Conservation (phyloP, 495 filamentous ascomycete species). For the Penicillium longicatenatum region DNA sequence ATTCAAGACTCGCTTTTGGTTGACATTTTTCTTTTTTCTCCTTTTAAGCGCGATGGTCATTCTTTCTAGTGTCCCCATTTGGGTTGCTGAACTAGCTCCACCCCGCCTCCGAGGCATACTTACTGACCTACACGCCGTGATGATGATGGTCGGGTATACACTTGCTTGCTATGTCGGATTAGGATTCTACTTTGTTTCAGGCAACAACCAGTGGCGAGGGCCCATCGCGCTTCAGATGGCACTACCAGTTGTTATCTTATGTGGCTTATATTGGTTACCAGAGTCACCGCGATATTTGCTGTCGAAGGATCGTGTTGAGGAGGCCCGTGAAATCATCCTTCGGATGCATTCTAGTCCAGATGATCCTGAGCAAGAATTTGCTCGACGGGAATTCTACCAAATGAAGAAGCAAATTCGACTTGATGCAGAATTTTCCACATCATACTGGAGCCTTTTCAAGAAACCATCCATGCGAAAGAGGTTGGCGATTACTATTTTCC, state of each 20-base stretch:
- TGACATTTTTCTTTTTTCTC: background rate
- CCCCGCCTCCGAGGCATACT: slow-evolving; percentile 4
- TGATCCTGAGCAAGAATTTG: slow-evolving; percentile 7
- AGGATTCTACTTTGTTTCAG: background rate
- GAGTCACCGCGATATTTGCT: slow-evolving; percentile 11
- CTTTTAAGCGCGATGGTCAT: background rate
- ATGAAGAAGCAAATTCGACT: slow-evolving; percentile 8
- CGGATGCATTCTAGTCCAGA: background rate
- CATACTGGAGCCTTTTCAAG: too few species aligned
- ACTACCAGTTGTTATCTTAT: background rate
- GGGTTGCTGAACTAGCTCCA: slow-evolving; percentile 9
- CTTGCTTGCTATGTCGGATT: background rate
- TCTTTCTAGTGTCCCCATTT: slow-evolving; percentile 6
- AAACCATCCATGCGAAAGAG: too few species aligned
- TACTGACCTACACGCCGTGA: slow-evolving; percentile 4
- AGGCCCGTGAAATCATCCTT: slow-evolving; percentile 2
- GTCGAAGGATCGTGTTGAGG: slow-evolving; percentile 1
- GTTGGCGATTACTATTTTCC: background rate
- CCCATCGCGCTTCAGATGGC: background rate
- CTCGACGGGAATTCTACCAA: slow-evolving; percentile 12
- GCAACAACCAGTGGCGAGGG: background rate
- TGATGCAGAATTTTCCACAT: background rate
- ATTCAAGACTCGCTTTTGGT: background rate
- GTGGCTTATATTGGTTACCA: slow-evolving; percentile 8
- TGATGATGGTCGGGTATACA: slow-evolving; percentile 6